Evolutionary conservation across 2,329 filamentous ascomycete genomes (phyloP).

Genomic region (Ascochyta koolunga): DNA sequence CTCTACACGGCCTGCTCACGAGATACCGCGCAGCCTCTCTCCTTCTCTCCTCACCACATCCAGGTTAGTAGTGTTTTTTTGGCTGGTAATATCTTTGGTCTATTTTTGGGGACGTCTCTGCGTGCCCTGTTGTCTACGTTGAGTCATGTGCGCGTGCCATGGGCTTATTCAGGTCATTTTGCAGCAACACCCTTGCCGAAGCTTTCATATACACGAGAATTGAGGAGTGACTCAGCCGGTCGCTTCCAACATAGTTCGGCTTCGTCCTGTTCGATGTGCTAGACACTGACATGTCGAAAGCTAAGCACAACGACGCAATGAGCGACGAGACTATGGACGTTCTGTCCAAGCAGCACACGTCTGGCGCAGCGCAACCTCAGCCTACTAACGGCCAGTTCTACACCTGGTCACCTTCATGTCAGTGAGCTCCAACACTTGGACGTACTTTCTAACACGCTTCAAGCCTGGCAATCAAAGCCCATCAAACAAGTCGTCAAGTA

Average conservation of each 20-base stretch:
- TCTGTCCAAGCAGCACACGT: conserved; percentile 18
- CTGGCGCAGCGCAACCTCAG: conserved; percentile 9
- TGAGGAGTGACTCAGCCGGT: conserved; percentile 21
- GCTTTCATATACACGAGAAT: conserved; percentile 24
- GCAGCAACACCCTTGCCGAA: conserved; percentile 25
- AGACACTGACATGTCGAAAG: background rate
- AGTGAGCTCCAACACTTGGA: background rate
- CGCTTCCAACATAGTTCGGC: background rate
- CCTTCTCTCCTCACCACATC: background rate
- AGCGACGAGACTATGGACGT: conserved; percentile 18
- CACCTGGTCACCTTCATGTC: conserved; percentile 51
- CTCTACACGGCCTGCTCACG: background rate
- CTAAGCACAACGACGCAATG: conserved; percentile 5
- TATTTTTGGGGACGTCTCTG: background rate
- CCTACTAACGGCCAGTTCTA: conserved; percentile 9
- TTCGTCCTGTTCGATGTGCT: background rate
- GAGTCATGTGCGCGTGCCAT: conserved; percentile 32
- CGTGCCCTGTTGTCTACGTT: conserved; percentile 12
- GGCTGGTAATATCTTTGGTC: background rate
- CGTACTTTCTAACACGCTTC: conserved; percentile 15
- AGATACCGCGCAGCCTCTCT: background rate
- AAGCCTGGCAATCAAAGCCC: conserved; percentile 76
- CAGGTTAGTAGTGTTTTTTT: conserved; percentile 4
- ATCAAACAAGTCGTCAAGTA: conserved; percentile 79
- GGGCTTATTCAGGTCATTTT: conserved; percentile 28